These are phyloP conservation scores for Gleditsia sinensis DNA, from an alignment of 306 rosid species.

Conservation along the genomic window DNA sequence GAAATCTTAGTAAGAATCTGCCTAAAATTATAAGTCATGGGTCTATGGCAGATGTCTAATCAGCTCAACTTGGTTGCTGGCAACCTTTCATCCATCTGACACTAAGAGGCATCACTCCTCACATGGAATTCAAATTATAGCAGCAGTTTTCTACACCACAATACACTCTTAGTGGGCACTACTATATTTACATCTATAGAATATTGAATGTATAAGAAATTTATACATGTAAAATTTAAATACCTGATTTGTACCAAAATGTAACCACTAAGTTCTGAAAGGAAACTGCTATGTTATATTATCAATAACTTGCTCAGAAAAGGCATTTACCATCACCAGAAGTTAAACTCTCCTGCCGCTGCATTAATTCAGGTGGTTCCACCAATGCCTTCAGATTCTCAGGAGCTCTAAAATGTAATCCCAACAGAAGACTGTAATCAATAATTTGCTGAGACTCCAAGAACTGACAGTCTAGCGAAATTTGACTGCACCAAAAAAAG, in stretches of 20 bases:
- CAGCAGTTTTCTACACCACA: not conserved
- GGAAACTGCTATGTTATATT: conserved; percentile 1
- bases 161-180: conserved; percentile 8
- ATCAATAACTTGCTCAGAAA: conserved; percentile 10
- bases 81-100: not conserved
- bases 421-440: conserved; percentile 95
- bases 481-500: conserved; percentile 66
- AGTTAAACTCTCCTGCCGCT: conserved; percentile 38
- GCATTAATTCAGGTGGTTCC: conserved; percentile 49
- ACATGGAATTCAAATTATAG: not conserved
- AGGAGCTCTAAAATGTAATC: conserved; percentile 96
- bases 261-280: conserved; percentile 29
- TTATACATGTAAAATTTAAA: not conserved
- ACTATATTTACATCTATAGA: not conserved
- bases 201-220: not conserved
- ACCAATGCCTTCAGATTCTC: conserved; percentile 69
- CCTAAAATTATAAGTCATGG: not conserved
- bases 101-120: not conserved
- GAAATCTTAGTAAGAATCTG: not conserved
- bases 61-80: not conserved
- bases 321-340: conserved; percentile 51
- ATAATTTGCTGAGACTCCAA: conserved; percentile 88
- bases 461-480: conserved; percentile 77
- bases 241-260: not conserved
- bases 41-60: not conserved